Evolutionary conservation across 2,329 filamentous ascomycete genomes (phyloP).

Genomic region (Exophiala sp.): DNA sequence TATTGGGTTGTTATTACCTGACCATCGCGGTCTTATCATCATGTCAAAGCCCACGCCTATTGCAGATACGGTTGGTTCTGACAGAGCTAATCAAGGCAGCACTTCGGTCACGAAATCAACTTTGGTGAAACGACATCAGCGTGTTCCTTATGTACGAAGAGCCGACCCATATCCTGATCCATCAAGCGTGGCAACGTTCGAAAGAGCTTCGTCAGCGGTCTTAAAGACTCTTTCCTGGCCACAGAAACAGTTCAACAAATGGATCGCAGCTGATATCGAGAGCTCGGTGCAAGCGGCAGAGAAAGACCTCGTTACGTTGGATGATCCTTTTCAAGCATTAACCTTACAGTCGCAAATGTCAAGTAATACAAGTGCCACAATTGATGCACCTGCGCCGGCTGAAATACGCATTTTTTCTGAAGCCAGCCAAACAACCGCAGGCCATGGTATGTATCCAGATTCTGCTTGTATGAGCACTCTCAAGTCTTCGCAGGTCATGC

Average conservation of each 20-base stretch:
- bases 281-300: background rate
- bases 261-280: background rate
- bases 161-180: slow-evolving; percentile 2
- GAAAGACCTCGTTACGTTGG: background rate
- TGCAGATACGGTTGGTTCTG: background rate
- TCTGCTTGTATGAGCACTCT: background rate
- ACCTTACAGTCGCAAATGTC: background rate
- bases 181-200: slow-evolving; percentile 3
- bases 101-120: background rate
- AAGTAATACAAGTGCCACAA: background rate
- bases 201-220: slow-evolving; percentile 2
- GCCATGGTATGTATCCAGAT: background rate
- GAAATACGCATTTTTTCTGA: too few species aligned
- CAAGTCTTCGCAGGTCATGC: background rate
- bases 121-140: background rate
- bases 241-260: background rate
- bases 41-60: too few species aligned
- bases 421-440: background rate
- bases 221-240: slow-evolving; percentile 5
- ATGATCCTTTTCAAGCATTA: background rate
- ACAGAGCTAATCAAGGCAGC: background rate
- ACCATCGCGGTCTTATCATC: too few species aligned
- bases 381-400: background rate
- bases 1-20: too few species aligned
- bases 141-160: background rate